A percentile compares a stretch with the other conserved stretches of the same genome.
phyloP scores from a whole-genome alignment of 441 rosid genomes.

The Gossypium davidsonii region DNA sequence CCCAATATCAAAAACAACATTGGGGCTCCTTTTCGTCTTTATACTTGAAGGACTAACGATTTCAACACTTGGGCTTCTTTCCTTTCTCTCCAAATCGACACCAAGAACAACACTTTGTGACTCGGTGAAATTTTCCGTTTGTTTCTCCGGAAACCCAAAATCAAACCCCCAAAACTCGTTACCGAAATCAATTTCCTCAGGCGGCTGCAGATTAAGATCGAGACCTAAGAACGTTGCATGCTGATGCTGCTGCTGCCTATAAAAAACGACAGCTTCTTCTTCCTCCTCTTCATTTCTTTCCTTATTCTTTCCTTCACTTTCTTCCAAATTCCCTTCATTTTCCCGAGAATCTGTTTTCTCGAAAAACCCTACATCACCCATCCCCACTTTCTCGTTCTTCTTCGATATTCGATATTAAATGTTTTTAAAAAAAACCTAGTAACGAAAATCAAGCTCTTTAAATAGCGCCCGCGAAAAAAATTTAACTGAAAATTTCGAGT shows the following conservation, averaged over 20 bases:
- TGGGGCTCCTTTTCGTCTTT: constrained; percentile 8
- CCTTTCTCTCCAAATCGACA: constrained; percentile 8
- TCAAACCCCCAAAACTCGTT: background rate
- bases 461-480: constrained; percentile 7
- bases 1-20: background rate
- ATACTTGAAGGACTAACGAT: constrained; percentile 4
- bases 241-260: background rate
- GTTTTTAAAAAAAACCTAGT: background rate
- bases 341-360: constrained; percentile 6
- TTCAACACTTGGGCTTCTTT: constrained; percentile 14
- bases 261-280: background rate
- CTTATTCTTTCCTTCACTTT: background rate
- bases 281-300: background rate
- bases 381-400: background rate
- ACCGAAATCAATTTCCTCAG: background rate
- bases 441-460: background rate
- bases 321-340: background rate
- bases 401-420: background rate
- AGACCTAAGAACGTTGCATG: background rate
- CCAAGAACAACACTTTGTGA: background rate
- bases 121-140: background rate
- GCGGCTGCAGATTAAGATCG: constrained; percentile 19
- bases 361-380: constrained; percentile 5
- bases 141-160: constrained; percentile 1
- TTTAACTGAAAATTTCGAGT: constrained; percentile 11